Evolutionary conservation across 208 protist species (phyloP), one percentile per base, ranked within the genome.

Genomic region (Endotrypanum monterogeii): DNA sequence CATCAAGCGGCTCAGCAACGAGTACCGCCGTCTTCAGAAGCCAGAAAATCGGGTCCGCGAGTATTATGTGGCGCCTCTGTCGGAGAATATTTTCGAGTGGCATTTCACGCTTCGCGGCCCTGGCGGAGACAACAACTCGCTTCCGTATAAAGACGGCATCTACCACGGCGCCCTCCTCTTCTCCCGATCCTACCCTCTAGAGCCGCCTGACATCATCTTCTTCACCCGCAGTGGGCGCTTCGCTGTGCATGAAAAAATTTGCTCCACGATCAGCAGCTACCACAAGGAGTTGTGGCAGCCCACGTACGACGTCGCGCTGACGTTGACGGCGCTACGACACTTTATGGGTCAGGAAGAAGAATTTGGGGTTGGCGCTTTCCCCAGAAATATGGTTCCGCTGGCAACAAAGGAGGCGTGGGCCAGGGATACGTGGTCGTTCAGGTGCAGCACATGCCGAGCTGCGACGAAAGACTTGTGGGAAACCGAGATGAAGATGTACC

Each of bases 81-180:
- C 98, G 46, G 95, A 98, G 18, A 98, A 99, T 84, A 90, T 99
- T 28, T 99, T 99, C 71, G 97, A 99, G 57, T 99, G 99, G 99
- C 98, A 99, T 85, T 99, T 99, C 82, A 99, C 98, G 20, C 81
- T 99, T 0, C 88, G 88, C 16, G 98, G 98, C 1, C 96, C 98
- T 0, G 56, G 41, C 25, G 68, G 73, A 25, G 71, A 78, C 1
- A 67, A 73, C 30, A 63, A 41, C 3, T 74, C 78, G 18, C 80
- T 79, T 0, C 81, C 76, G 2, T 98, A 92, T 68, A 77, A 83
- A 23, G 73, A 94, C 1, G 96, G 94, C 32, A 39, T 97, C 39
- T 98, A 98, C 83, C 93, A 98, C 78, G 94, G 94, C 16, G 78
- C 71, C 4, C 80, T 98, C 16, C 60, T 86, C 32, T 94, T 98